Conservation (phyloP, 768 basidiomycete genomes). For the Hemileccinum impolitum region DNA sequence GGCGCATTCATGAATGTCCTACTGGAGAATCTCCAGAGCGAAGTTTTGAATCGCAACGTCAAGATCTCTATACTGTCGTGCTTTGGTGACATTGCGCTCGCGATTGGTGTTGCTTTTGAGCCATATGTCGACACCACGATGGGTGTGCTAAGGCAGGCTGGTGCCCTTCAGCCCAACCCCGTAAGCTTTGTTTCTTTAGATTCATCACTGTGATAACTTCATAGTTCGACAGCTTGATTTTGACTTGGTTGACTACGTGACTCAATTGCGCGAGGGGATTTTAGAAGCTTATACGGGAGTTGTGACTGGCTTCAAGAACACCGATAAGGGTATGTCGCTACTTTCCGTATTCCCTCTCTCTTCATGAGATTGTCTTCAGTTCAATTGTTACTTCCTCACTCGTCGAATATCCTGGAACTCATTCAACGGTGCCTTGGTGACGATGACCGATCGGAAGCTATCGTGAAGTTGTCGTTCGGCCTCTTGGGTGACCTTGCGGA, state of each 20-base stretch:
- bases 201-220: not conserved
- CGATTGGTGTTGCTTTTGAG: conserved; percentile 81
- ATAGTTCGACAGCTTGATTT: conserved; percentile 59
- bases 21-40: conserved; percentile 86
- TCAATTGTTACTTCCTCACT: conserved; percentile 57
- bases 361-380: conserved; percentile 8
- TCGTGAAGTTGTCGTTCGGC: conserved; percentile 75
- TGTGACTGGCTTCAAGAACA: conserved; percentile 85
- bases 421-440: conserved; percentile 72
- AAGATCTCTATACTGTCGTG: conserved; percentile 96
- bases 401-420: conserved; percentile 74
- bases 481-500: conserved; percentile 93
- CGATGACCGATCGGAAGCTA: conserved; percentile 79
- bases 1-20: conserved; percentile 89
- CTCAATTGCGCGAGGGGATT: conserved; percentile 88
- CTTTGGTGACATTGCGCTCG: conserved; percentile 95
- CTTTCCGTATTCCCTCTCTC: not conserved
- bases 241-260: conserved; percentile 90
- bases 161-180: conserved; percentile 81
- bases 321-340: conserved; percentile 56
- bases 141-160: conserved; percentile 88
- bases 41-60: conserved; percentile 87
- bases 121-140: conserved; percentile 90
- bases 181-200: conserved; percentile 41
- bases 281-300: conserved; percentile 96